phyloP scores from a whole-genome alignment of 2,329 filamentous ascomycete species.

The Ambrosiella beaveri region DNA sequence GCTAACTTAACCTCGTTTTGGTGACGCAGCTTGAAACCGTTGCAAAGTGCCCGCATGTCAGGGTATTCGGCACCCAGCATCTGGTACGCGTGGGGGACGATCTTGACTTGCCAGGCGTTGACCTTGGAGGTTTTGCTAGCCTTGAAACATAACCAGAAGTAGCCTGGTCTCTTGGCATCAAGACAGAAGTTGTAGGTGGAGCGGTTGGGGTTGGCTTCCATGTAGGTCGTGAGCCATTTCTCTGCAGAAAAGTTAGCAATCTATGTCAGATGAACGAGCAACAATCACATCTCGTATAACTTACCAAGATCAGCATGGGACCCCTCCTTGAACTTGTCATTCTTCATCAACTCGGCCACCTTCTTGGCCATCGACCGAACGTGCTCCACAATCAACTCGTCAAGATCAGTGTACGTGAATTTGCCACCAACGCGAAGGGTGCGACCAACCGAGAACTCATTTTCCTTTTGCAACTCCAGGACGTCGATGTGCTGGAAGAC shows the following conservation, averaged over 20 bases:
- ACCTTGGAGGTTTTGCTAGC: slow-evolving; percentile 58
- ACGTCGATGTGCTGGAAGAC: slow-evolving; percentile 98
- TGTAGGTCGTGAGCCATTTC: slow-evolving; percentile 90
- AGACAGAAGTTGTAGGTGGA: slow-evolving; percentile 94
- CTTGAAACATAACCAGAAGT: slow-evolving; percentile 95
- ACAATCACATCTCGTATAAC: slow-evolving; percentile 20
- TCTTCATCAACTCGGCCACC: slow-evolving; percentile 85
- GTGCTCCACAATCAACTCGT: slow-evolving; percentile 92
- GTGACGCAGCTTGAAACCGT: slow-evolving; percentile 83
- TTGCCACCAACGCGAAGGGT: slow-evolving; percentile 73
- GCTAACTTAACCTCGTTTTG: slow-evolving; percentile 47
- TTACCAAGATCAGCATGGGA: slow-evolving; percentile 71
- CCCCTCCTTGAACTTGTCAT: slow-evolving; percentile 82
- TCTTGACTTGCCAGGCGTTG: slow-evolving; percentile 68
- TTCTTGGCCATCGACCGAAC: slow-evolving; percentile 97
- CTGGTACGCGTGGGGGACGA: slow-evolving; percentile 87
- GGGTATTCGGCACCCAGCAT: slow-evolving; percentile 78
- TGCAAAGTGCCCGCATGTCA: slow-evolving; percentile 87
- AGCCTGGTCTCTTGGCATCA: slow-evolving; percentile 77
- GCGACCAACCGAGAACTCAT: slow-evolving; percentile 82
- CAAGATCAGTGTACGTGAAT: slow-evolving; percentile 85
- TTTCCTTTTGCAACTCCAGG: slow-evolving; percentile 89
- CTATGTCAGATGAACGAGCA: slow-evolving; percentile 12
- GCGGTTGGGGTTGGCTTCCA: slow-evolving; percentile 84
- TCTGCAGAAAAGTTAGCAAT: slow-evolving; percentile 35